Percentiles rank a stretch among this genome's conserved stretches.
Evolutionary conservation across 164 flowering plant genomes (phyloP).

Genomic region (Tetracentron sinense): DNA sequence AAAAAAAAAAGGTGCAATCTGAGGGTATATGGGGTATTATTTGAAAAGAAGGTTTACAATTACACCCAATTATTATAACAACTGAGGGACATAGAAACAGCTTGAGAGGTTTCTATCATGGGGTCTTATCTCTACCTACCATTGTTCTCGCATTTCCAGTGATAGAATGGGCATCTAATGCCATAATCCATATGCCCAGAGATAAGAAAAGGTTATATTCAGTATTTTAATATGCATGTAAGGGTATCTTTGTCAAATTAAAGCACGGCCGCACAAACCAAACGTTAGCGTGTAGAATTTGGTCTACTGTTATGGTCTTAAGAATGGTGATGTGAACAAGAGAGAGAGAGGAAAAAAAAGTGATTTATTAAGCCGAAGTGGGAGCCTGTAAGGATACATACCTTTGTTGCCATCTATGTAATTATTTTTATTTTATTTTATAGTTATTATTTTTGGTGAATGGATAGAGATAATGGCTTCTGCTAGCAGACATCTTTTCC

Average conservation of each 20-base stretch:
- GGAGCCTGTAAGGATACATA: constrained; percentile 10
- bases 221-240: constrained; percentile 9
- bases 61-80: too few relatives aligned
- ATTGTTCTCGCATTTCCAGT: constrained; percentile 7
- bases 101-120: constrained; percentile 20
- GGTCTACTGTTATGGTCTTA: constrained; percentile 25
- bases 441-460: constrained; percentile 13
- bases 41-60: too few relatives aligned
- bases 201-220: neutral
- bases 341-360: neutral
- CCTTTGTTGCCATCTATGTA: constrained; percentile 21
- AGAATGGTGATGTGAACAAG: too few relatives aligned
- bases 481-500: constrained; percentile 46
- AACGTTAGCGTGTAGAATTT: constrained; percentile 37
- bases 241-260: constrained; percentile 26
- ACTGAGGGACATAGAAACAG: too few relatives aligned
- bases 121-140: constrained; percentile 5
- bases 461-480: constrained; percentile 39
- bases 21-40: too few relatives aligned
- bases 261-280: constrained; percentile 10
- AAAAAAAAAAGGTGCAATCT: too few relatives aligned
- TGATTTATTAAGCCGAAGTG: constrained; percentile 22
- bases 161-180: constrained; percentile 18
- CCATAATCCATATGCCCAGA: neutral
- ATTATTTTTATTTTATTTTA: neutral